These are phyloP conservation scores for Salix brachista DNA, from an alignment of 345 rosid genomes.

Conservation along the genomic window DNA sequence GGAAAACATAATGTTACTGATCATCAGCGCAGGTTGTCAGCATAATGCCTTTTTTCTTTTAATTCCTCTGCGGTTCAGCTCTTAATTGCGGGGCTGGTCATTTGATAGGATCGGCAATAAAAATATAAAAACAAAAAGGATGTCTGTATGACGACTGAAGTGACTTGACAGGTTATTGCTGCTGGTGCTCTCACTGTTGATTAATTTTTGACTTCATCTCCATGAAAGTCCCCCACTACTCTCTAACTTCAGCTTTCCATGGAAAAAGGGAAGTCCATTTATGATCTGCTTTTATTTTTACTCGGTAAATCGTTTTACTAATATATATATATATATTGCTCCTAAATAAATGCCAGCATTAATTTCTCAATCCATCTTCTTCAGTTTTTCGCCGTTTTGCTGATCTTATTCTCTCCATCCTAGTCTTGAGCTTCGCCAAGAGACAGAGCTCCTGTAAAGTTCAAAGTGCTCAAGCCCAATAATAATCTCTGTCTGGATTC, in stretches of 20 bases:
- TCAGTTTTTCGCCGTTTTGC: not conserved
- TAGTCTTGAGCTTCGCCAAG: not conserved
- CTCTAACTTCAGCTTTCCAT: constrained; percentile 2
- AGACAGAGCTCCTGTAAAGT: not conserved
- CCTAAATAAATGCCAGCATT: not conserved
- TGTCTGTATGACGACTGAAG: not conserved
- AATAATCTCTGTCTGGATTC: not conserved
- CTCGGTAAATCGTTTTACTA: not conserved
- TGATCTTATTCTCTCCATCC: no score
- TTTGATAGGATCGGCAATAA: not conserved
- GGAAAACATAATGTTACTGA: not conserved
- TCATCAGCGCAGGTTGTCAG: not conserved
- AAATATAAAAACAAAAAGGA: not conserved
- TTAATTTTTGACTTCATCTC: not conserved
- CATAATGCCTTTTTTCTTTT: not conserved
- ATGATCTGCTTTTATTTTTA: not conserved
- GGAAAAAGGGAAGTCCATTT: not conserved
- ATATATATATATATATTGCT: not conserved
- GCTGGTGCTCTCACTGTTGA: not conserved
- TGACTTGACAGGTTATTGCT: not conserved
- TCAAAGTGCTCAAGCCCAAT: not conserved
- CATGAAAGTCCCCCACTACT: not conserved
- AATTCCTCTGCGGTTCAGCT: not conserved
- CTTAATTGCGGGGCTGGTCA: not conserved
- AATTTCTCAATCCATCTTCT: not conserved